Evolutionary conservation across 2,329 filamentous ascomycete species (phyloP).

Genomic region (Grosmannia huntii): DNA sequence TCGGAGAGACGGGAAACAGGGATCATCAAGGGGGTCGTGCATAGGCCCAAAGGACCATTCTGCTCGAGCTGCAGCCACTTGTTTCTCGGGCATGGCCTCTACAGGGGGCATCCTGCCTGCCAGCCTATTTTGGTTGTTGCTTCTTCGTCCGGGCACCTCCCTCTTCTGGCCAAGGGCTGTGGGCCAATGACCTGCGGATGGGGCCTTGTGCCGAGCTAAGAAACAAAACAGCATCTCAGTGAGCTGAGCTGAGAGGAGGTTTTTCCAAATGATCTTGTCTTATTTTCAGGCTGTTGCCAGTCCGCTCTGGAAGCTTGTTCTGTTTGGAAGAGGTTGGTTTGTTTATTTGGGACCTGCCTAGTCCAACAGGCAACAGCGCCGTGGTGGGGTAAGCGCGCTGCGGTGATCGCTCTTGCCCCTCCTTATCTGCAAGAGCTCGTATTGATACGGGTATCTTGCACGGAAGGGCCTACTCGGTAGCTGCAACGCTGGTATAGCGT

Average conservation of each 20-base stretch:
- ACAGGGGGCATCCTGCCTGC: neutral
- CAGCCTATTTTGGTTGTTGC: neutral
- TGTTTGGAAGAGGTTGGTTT: no score
- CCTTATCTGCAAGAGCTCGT: neutral
- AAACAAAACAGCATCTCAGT: neutral
- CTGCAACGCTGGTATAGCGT: neutral
- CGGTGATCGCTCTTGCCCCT: no score
- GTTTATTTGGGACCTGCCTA: no score
- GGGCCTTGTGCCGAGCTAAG: neutral
- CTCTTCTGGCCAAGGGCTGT: neutral
- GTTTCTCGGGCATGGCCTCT: neutral
- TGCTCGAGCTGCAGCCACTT: neutral
- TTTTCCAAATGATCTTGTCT: neutral
- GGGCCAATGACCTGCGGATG: neutral
- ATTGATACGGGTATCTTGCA: neutral
- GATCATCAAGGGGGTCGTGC: neutral
- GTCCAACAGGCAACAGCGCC: no score
- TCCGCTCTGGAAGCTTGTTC: no score
- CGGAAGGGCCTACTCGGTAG: neutral
- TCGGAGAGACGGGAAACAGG: neutral
- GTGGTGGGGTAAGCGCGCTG: no score
- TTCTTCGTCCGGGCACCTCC: neutral
- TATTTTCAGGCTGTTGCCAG: neutral
- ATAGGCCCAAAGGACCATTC: neutral
- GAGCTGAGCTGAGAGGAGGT: neutral